A percentile compares a stretch with the other conserved stretches of the same genome.
These are phyloP conservation scores for Aspergillus persii DNA, from an alignment of 2,329 filamentous ascomycete genomes.

Conservation along the genomic window DNA sequence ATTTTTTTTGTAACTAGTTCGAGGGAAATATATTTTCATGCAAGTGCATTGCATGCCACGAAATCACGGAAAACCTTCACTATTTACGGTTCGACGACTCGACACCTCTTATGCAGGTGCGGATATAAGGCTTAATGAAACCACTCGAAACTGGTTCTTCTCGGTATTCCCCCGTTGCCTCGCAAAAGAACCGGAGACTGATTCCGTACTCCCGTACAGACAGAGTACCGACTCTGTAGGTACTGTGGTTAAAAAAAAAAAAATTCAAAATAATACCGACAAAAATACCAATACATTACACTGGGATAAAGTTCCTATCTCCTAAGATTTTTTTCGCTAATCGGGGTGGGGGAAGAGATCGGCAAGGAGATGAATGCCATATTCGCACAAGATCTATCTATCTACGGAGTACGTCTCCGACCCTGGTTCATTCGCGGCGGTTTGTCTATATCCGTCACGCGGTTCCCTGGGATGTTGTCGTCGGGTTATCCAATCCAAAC, in stretches of 20 bases:
- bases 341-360: slow-evolving; percentile 10
- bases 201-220: not conserved
- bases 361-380: slow-evolving; percentile 7
- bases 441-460: not conserved
- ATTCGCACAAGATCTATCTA: slow-evolving; percentile 7
- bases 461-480: not conserved
- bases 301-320: not conserved
- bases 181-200: not conserved
- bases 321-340: not conserved
- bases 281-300: not conserved
- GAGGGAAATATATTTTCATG: not conserved
- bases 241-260: too few relatives aligned
- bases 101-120: not conserved
- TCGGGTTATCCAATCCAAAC: not conserved
- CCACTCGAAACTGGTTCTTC: not conserved
- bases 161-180: not conserved
- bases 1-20: too few relatives aligned
- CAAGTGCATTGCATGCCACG: not conserved
- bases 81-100: not conserved
- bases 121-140: not conserved
- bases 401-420: not conserved
- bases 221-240: too few relatives aligned
- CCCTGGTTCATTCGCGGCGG: not conserved
- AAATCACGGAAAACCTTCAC: not conserved
- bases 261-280: not conserved